Conservation (phyloP, 352 stramenopile species). For the Thraustotheca clavata region DNA sequence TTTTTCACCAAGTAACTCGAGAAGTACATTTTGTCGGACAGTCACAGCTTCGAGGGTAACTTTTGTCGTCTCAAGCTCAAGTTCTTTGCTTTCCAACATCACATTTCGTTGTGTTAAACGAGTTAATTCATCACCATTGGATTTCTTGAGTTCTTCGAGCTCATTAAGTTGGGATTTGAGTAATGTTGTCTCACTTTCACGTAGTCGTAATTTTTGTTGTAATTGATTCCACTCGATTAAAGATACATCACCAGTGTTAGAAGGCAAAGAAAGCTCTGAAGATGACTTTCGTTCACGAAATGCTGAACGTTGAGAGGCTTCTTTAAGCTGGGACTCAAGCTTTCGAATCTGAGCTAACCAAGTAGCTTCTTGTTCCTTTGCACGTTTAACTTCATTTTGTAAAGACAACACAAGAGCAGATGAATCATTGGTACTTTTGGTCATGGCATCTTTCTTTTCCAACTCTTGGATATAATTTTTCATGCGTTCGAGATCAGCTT, state of each 20-base stretch:
- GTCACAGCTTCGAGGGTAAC: slow-evolving; percentile 45
- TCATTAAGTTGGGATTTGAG: slow-evolving; percentile 57
- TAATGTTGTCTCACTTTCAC: slow-evolving; percentile 64
- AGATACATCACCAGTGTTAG: slow-evolving; percentile 32
- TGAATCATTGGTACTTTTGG: background rate
- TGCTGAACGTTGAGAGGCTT: slow-evolving; percentile 23
- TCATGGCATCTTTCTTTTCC: background rate
- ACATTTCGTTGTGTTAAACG: slow-evolving; percentile 63
- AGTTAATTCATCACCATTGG: slow-evolving; percentile 64
- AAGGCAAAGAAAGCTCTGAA: slow-evolving; percentile 7
- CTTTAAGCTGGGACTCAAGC: slow-evolving; percentile 32
- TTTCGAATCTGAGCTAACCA: slow-evolving; percentile 28
- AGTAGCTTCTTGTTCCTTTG: background rate
- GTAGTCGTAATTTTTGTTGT: slow-evolving; percentile 58
- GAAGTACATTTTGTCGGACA: slow-evolving; percentile 68
- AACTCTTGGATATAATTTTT: background rate
- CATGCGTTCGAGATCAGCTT: background rate
- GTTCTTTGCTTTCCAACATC: slow-evolving; percentile 50
- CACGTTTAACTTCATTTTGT: background rate
- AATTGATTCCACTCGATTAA: slow-evolving; percentile 67
- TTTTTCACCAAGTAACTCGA: slow-evolving; percentile 80
- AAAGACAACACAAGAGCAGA: background rate
- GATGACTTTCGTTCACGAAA: slow-evolving; percentile 23
- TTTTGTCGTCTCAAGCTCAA: slow-evolving; percentile 39
- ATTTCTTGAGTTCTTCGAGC: slow-evolving; percentile 56